Conservation (phyloP, 75 land plant species). For the Adiantum capillusveneris region DNA sequence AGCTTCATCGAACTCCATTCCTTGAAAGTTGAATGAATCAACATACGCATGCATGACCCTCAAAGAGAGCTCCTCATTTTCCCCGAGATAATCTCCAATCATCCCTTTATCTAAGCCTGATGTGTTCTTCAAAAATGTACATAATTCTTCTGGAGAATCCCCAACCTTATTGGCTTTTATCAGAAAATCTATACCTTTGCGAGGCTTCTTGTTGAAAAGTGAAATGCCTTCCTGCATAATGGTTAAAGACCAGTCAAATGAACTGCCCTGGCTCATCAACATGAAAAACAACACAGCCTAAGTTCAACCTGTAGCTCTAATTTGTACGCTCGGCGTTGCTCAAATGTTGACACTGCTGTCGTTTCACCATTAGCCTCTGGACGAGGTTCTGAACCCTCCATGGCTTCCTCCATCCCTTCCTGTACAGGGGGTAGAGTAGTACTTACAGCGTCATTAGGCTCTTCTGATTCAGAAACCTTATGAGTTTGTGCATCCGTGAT, state of each 20-base stretch:
- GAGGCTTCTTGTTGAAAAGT: slow-evolving; percentile 91
- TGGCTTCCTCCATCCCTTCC: slow-evolving; percentile 37
- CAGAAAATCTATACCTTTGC: slow-evolving; percentile 92
- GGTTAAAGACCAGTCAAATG: not conserved
- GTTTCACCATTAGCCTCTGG: slow-evolving; percentile 66
- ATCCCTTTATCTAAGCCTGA: slow-evolving; percentile 88
- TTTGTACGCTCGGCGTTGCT: slow-evolving; percentile 97
- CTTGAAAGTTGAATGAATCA: slow-evolving; percentile 92
- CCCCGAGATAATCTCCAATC: slow-evolving; percentile 98
- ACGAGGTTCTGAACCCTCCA: slow-evolving; percentile 63
- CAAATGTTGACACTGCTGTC: slow-evolving; percentile 75
- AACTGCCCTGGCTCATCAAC: too few relatives aligned
- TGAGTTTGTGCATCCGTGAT: slow-evolving; percentile 73
- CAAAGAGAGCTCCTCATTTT: slow-evolving; percentile 81
- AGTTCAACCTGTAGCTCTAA: slow-evolving; percentile 86
- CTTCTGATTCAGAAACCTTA: slow-evolving; percentile 57
- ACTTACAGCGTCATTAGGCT: slow-evolving; percentile 34
- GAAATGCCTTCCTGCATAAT: slow-evolving; percentile 85
- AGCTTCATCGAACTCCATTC: slow-evolving; percentile 94
- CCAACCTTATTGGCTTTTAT: slow-evolving; percentile 86
- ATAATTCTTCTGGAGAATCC: slow-evolving; percentile 85
- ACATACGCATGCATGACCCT: slow-evolving; percentile 99
- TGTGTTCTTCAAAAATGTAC: slow-evolving; percentile 69
- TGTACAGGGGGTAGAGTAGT: slow-evolving; percentile 41
- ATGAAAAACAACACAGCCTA: slow-evolving; percentile 7